A percentile compares a stretch with the other conserved stretches of the same genome.
phyloP scores from a whole-genome alignment of 495 filamentous ascomycete species.

The Penicillium daleae region DNA sequence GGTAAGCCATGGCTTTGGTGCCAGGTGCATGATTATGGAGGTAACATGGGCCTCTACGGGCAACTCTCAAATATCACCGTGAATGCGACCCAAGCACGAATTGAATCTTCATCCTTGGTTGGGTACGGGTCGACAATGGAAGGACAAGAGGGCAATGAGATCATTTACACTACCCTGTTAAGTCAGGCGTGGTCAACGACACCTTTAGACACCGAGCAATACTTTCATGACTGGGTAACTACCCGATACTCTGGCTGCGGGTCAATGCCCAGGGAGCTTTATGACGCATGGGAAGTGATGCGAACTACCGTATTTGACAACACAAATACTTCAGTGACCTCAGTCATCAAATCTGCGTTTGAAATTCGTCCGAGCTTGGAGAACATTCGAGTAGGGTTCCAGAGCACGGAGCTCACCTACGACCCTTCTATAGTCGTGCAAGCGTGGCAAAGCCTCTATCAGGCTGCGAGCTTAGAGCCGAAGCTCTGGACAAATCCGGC shows the following conservation, averaged over 20 bases:
- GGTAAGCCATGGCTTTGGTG: conserved; percentile 61
- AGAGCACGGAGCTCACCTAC: conserved; percentile 50
- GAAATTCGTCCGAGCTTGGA: conserved; percentile 47
- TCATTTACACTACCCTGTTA: conserved; percentile 53
- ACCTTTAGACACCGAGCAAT: conserved; percentile 48
- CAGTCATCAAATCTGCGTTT: conserved; percentile 53
- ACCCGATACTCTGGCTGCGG: conserved; percentile 45
- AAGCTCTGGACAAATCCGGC: conserved; percentile 49
- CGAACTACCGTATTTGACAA: conserved; percentile 56
- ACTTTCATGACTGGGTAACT: conserved; percentile 54
- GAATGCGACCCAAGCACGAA: conserved; percentile 40
- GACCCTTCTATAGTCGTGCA: conserved; percentile 40
- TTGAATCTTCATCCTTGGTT: conserved; percentile 37
- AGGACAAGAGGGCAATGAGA: conserved; percentile 60
- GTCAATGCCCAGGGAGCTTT: conserved; percentile 39
- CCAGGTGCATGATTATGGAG: conserved; percentile 54
- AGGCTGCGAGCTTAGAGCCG: conserved; percentile 38
- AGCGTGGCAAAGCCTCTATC: conserved; percentile 47
- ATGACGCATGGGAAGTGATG: conserved; percentile 52
- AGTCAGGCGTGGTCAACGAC: conserved; percentile 54
- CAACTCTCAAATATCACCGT: conserved; percentile 49
- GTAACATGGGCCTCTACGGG: conserved; percentile 56
- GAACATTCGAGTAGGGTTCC: conserved; percentile 43
- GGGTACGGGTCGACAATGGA: conserved; percentile 39
- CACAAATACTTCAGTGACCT: conserved; percentile 45